A percentile compares a stretch with the other conserved stretches of the same genome.
phyloP scores from a whole-genome alignment of 768 basidiomycete genomes.

The Coprinopsis sp. region DNA sequence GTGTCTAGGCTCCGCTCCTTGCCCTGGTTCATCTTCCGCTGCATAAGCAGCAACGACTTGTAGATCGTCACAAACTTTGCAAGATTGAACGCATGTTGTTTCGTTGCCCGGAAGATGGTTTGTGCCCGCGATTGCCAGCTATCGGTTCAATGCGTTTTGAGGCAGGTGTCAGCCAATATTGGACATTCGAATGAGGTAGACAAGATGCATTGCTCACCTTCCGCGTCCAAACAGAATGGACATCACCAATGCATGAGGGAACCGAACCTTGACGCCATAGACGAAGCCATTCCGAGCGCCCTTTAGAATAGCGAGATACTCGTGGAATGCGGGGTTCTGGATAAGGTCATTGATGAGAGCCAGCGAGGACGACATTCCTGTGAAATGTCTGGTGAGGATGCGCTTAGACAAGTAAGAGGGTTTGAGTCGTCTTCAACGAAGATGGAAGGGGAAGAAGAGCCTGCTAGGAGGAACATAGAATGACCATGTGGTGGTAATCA shows the following conservation, averaged over 20 bases:
- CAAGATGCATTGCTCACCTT: slow-evolving; percentile 50
- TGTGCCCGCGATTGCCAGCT: slow-evolving; percentile 71
- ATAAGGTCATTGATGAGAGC: slow-evolving; percentile 44
- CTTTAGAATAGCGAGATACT: slow-evolving; percentile 89
- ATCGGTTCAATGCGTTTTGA: slow-evolving; percentile 5
- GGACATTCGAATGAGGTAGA: slow-evolving; percentile 12
- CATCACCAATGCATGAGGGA: slow-evolving; percentile 97
- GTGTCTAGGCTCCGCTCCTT: slow-evolving; percentile 81
- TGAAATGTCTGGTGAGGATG: slow-evolving; percentile 6
- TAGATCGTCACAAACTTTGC: slow-evolving; percentile 93
- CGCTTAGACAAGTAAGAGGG: slow-evolving; percentile 3
- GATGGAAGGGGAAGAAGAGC: not conserved
- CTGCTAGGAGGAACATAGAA: not conserved
- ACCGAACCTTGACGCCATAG: slow-evolving; percentile 86
- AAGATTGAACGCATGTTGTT: slow-evolving; percentile 86
- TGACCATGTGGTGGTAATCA: too few species aligned
- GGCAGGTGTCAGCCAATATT: not conserved
- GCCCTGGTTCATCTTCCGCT: slow-evolving; percentile 75
- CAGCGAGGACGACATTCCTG: slow-evolving; percentile 18
- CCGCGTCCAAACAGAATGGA: slow-evolving; percentile 89
- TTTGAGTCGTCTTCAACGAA: not conserved
- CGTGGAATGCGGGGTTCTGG: slow-evolving; percentile 75
- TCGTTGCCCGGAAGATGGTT: slow-evolving; percentile 78
- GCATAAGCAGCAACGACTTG: slow-evolving; percentile 80
- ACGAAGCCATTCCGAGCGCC: slow-evolving; percentile 89